Conservation (phyloP, 1,284 basidiomycete genomes). For the Trichosporon sp. region DNA sequence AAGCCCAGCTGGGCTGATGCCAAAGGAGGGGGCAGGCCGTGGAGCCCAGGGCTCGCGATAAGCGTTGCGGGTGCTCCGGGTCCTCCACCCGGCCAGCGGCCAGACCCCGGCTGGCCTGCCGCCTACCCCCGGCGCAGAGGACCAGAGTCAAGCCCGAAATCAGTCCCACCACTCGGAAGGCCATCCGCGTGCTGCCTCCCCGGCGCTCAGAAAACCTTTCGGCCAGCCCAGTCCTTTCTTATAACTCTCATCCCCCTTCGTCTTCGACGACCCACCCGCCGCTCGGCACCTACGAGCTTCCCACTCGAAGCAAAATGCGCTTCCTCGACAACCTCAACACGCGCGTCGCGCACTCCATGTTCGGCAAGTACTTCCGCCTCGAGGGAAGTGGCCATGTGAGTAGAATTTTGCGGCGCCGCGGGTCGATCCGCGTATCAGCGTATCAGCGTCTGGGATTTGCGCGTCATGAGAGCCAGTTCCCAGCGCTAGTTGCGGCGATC, state of each 20-base stretch:
- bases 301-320: background rate
- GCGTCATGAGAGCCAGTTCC: background rate
- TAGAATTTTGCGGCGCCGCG: background rate
- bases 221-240: background rate
- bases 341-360: conserved; percentile 60
- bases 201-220: background rate
- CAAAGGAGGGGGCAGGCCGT: background rate
- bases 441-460: background rate
- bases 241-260: background rate
- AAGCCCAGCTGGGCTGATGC: background rate
- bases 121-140: too few species aligned
- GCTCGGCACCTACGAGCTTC: background rate
- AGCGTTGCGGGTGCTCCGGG: background rate
- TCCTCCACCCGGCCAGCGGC: background rate
- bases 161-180: background rate
- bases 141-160: background rate
- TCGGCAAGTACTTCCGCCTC: conserved; percentile 77
- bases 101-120: background rate
- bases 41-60: background rate
- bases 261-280: background rate
- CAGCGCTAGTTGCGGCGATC: background rate
- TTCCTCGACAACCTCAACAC: conserved; percentile 40
- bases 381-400: conserved; percentile 68
- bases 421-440: too few species aligned
- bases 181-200: too few species aligned